phyloP scores from a whole-genome alignment of 129 eudicot genomes.

The Centaurea solstitialis region DNA sequence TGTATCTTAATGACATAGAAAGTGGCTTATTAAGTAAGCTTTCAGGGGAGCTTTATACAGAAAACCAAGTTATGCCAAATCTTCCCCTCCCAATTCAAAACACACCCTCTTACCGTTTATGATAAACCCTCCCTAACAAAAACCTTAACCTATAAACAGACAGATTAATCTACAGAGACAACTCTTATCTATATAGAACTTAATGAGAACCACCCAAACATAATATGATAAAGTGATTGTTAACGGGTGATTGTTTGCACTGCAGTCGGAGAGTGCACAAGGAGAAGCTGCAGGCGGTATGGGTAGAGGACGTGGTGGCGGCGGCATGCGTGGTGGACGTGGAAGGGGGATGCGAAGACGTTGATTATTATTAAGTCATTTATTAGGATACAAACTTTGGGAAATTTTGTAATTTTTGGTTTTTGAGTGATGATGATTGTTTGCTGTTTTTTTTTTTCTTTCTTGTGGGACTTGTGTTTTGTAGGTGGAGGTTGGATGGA shows the following conservation, averaged over 20 bases:
- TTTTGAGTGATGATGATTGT: constrained; percentile 12
- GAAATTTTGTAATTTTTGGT: constrained; percentile 13
- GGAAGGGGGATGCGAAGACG: constrained; percentile 98
- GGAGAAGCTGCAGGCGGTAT: constrained; percentile 90
- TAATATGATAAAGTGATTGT: neutral
- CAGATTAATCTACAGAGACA: too few species aligned
- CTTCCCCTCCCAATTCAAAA: too few species aligned
- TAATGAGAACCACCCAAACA: too few species aligned
- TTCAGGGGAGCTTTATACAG: too few species aligned
- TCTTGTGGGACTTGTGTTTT: constrained; percentile 5
- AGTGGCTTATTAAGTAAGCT: too few species aligned
- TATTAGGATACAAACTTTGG: constrained; percentile 11
- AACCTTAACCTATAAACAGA: too few species aligned
- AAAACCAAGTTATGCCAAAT: too few species aligned
- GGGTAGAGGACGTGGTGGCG: constrained; percentile 87
- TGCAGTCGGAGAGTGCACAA: constrained; percentile 98
- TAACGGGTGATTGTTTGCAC: neutral
- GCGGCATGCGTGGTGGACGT: constrained; percentile 49
- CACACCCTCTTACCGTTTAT: too few species aligned
- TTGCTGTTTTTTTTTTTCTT: neutral
- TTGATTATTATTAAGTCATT: neutral
- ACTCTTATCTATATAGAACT: too few species aligned
- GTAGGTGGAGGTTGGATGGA: constrained; percentile 15
- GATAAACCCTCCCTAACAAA: too few species aligned
- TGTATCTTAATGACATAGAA: too few species aligned